Base-by-base conservation (phyloP, 2,329 filamentous ascomycete genomes). In the Colletotrichum liriopes region DNA sequence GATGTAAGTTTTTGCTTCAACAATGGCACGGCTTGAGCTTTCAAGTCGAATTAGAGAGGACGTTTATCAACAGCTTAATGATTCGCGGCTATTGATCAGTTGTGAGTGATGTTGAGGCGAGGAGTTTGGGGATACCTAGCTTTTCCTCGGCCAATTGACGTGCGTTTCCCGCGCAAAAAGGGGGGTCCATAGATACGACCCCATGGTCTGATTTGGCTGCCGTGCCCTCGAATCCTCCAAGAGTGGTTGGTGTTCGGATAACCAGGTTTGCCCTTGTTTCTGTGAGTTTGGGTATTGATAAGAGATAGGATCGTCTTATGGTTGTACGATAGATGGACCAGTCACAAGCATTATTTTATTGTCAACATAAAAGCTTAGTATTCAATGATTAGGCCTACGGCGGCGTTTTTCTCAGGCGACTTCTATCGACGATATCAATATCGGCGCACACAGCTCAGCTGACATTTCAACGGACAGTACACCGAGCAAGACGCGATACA, bases 121-220 rank as follows among this genome's bases (percentile, higher is more conserved):
- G 20, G 60, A 39, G 39, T n/a, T 18, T 52, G 43, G 55, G 20
- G 37, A 32, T 55, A 2, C 9, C 16, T 16, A 8, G 20, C 55
- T 70, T 55, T 29, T 20, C 67, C 61, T 70, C 67, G 67, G 67
- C 58, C 61, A 66, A 66, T 0, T 32, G 9, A 47, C n/a, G 52
- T 18, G 5, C 1, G 26, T 59, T 60, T 52, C 54, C 67, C 67
- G 67, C 67, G 67, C 67, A 70, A 66, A 60, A 60, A 47, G 29
- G 18, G 18, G 1, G 45, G 41, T 26, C 65, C 65, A 67, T 64
- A 55, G 65, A 67, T 67, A 67, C 29, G 35, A 39, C 3, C 2
- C 20, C 49, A 5, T 0, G 5, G 26, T 32, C 29, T 37, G 47
- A 63, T 45, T 63, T 54, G 58, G 65, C 37, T 23, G 8, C 23